These are phyloP conservation scores for Termitomyces sp. DNA, from an alignment of 768 basidiomycete species.

Conservation along the genomic window DNA sequence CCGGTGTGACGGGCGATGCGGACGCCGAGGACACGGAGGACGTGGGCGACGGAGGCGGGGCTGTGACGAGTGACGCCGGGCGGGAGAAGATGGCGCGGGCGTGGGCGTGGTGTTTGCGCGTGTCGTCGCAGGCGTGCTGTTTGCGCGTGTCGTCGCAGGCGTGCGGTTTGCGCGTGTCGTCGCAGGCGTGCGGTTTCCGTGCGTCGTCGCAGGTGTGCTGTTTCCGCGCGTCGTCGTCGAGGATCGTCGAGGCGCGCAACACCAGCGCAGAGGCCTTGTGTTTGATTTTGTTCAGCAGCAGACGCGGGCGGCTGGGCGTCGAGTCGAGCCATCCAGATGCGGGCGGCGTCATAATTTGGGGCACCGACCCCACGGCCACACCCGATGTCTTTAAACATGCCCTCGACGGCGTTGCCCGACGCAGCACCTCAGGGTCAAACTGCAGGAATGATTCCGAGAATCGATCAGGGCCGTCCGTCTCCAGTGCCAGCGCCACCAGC, in stretches of 20 bases:
- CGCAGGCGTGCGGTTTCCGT: too few species aligned
- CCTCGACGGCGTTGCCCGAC: too few species aligned
- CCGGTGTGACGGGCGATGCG: conserved; percentile 1
- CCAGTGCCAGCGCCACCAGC: conserved; percentile 17
- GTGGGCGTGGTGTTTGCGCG: too few species aligned
- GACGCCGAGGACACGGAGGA: conserved; percentile 7
- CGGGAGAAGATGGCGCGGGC: conserved; percentile 11
- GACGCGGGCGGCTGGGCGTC: conserved; percentile 12
- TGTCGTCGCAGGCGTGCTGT: too few species aligned
- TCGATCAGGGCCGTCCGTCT: conserved; percentile 10
- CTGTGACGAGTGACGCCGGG: conserved; percentile 11
- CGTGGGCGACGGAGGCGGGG: conserved; percentile 9
- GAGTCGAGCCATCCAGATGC: background rate
- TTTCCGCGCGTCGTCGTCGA: too few species aligned
- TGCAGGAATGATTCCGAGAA: conserved; percentile 16
- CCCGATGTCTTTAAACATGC: too few species aligned
- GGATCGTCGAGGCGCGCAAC: too few species aligned
- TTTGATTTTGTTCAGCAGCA: conserved; percentile 14
- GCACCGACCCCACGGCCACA: background rate
- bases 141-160: too few species aligned
- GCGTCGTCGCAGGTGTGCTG: too few species aligned
- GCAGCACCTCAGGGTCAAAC: conserved; percentile 11
- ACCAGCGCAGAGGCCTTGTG: conserved; percentile 16
- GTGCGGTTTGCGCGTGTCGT: too few species aligned
- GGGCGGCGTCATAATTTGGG: background rate